Base-by-base conservation (phyloP, 345 rosid species). In the Eucalyptus tenuipes region DNA sequence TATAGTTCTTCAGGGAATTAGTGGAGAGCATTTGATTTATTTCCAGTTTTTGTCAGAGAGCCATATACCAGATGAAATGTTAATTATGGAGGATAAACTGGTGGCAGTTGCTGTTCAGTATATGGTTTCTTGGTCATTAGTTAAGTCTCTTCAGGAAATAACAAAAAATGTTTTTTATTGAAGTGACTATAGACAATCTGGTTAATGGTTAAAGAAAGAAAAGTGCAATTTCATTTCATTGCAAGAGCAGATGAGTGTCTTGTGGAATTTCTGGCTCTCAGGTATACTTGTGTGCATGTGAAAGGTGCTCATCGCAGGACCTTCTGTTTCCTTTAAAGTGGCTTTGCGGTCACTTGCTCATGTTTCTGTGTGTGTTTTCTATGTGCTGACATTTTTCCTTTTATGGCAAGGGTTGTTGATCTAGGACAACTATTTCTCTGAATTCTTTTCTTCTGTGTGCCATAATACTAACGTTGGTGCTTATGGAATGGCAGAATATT, bases 401-500 rank as follows among this genome's bases (percentile, higher is more conserved):
- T 37, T 81, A 44, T 81, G 44, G 48, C 42, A n/a, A 66, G 37
- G 44, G 42, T 24, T 64, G 87, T 71, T 88, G 87, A 86, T 71
- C 8, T 75, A 75, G 82, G 27, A 75, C 47, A 40, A 75, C n/a
- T 42, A 49, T 86, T 87, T 89, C 82, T 79, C n/a, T 29, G 44
- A 33, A 8, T 49, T 82, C 42, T 88, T 86, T 50, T 75, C 82
- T 52, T 45, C 86, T 31, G 49, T 40, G 84, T 75, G 47, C 49
- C 52, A 52, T 40, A 25, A 10, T 33, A 48, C 86, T 75, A 68
- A 85, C 44, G 81, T 89, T 75, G 57, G 64, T 85, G 88, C 87
- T 52, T 79, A 59, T 92, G 89, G 86, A 49, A 91, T 95, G 92
- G 87, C 96, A 98, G 99, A 96, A 91, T 98, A 98, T 93, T 97